Evolutionary conservation across 805 yeast species (phyloP).

Genomic region (Teunomyces pallodes): DNA sequence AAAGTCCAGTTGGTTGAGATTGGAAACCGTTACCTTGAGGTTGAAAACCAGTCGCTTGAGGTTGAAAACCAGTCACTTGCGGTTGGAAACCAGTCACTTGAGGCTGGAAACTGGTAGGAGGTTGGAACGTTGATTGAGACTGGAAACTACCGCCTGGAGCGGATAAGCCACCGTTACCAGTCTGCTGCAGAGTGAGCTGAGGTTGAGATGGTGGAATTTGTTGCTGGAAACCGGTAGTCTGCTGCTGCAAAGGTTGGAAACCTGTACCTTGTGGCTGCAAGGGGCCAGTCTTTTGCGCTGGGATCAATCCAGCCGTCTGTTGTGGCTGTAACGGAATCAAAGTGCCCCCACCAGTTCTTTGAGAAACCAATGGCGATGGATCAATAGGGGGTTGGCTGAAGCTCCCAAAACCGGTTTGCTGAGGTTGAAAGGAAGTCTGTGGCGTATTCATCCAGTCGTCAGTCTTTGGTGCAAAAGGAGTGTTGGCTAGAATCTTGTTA

Average conservation of each 20-base stretch:
- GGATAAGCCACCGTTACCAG: conserved; percentile 19
- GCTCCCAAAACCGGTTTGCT: conserved; percentile 32
- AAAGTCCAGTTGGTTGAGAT: conserved; percentile 30
- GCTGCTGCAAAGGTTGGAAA: conserved; percentile 28
- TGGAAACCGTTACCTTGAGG: conserved; percentile 25
- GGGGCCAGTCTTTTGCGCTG: conserved; percentile 43
- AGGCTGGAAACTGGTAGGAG: conserved; percentile 21
- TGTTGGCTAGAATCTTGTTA: conserved; percentile 36
- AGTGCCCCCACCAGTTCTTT: conserved; percentile 46
- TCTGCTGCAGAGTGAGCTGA: conserved; percentile 14
- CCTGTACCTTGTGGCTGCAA: conserved; percentile 26
- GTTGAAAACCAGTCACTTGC: conserved; percentile 15
- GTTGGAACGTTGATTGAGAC: not conserved
- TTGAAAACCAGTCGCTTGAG: conserved; percentile 15
- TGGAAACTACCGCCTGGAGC: not conserved
- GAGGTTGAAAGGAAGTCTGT: conserved; percentile 38
- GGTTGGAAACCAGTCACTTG: conserved; percentile 21
- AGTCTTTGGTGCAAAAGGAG: conserved; percentile 37
- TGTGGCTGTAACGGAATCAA: conserved; percentile 56
- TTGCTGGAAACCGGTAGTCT: conserved; percentile 38
- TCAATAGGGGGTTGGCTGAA: conserved; percentile 5
- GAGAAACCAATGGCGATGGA: conserved; percentile 28
- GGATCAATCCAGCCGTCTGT: conserved; percentile 64
- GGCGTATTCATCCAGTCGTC: conserved; percentile 30
- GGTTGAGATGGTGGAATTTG: conserved; percentile 11